Base-by-base conservation (phyloP, 805 yeast genomes). In the Candida krabiensis region DNA sequence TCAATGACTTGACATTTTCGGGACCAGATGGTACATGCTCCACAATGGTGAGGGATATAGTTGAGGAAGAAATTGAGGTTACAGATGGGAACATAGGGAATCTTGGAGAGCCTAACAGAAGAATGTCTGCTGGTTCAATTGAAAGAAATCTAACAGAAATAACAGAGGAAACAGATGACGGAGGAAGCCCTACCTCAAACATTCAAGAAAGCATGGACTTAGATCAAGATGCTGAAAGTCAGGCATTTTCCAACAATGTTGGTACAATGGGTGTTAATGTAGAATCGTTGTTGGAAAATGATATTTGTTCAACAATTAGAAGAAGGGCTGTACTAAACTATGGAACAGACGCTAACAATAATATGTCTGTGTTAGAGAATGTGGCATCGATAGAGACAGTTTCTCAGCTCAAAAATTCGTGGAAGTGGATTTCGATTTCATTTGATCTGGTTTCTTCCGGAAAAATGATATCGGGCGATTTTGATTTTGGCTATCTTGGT, bases 391-490 rank as follows among this genome's bases (percentile, higher is more conserved):
- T 79, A 17, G 75, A 75, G 35, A 77, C 80, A 31, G 73, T 68
- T 36, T 64, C 67, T n/a, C 84, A 77, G 45, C 64, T 83, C 34
- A 68, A 83, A 44, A 83, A 86, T 50, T 83, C 95, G 0, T 91
- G 98, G 98, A 80, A 83, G 55, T 91, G 98, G 98, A 64, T 91
- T 22, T 75, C 79, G 1, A 75, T 86, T 35, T 87, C 95, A 0
- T 73, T 77, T 37, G 77, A 75, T 28, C 71, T 86, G 1, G 79
- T 79, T 4, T 73, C 72, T 14, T 75, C 80, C 34, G 83, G 86
- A 0, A 67, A 82, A 2, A 83, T 86, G 84, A 67, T 77, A 3
- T 72, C 83, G 4, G 80, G 79, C 17, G 81, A 77, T 13, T 65
- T 87, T 26, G 96, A 91, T 55, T 70, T 91, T 22, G 90, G 95